Evolutionary conservation across 768 basidiomycete species (phyloP).

Genomic region (Mycena rebaudengoi): DNA sequence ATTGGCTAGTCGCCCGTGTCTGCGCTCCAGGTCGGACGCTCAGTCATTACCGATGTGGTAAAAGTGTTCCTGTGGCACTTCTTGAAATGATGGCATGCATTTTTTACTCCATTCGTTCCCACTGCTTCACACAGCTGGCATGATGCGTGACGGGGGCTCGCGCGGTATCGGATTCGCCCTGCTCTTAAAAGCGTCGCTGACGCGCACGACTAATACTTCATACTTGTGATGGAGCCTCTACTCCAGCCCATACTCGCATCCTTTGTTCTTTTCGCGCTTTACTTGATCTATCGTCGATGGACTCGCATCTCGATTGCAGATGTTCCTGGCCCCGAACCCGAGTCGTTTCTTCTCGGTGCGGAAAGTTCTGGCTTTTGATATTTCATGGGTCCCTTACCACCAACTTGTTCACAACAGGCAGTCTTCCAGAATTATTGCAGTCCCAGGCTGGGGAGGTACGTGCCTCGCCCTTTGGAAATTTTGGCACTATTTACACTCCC

Average conservation of each 20-base stretch:
- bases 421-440: conserved; percentile 58
- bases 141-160: no score
- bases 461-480: not conserved
- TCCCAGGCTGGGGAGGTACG: conserved; percentile 52
- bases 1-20: no score
- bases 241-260: not conserved
- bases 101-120: no score
- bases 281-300: conserved; percentile 44
- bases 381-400: not conserved
- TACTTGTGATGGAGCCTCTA: conserved; percentile 4
- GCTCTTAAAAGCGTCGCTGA: no score
- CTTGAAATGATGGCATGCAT: no score
- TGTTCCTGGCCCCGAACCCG: conserved; percentile 57
- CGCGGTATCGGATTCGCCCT: no score
- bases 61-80: no score
- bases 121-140: no score
- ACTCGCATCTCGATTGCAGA: conserved; percentile 52
- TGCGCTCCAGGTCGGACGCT: no score
- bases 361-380: no score
- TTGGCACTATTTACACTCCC: not conserved
- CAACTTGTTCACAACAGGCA: conserved; percentile 43
- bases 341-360: conserved; percentile 59
- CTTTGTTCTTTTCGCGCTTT: conserved; percentile 18
- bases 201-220: no score
- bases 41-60: no score